Base-by-base conservation (phyloP, 1,139 yeast genomes). In the Yamadazyma conglobata region DNA sequence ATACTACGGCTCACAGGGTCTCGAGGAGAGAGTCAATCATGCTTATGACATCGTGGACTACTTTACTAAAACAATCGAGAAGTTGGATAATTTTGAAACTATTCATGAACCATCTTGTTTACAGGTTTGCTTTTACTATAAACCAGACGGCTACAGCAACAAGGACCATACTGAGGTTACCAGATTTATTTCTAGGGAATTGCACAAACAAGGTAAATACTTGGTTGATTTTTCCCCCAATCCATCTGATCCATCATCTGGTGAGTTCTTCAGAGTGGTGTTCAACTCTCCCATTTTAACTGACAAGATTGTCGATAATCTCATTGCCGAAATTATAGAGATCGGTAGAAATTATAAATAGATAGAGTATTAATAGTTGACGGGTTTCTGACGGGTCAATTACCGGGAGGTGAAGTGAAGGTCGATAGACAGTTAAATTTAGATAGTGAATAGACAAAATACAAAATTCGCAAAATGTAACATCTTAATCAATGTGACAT, bases 191-290 rank as follows among this genome's bases (percentile, higher is more conserved):
- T 84, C 85, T 3, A 52, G 72, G n/a, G 67, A 65, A 38, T 63
- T 86, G 37, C 88, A 82, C 45, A 54, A 61, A 24, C 54, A 65
- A 22, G 88, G 88, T 6, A 70, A 74, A 46, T 86, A 80, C 50
- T 62, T 86, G 46, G 75, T 86, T 21, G 95, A 86, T 52, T 86
- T 75, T 52, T 81, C 94, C n/a, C 95, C 95, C 3, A 76, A 78
- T 33, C 75, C 79, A 1, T 73, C 76, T 22, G 30, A 16, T 6
- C 64, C 61, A 24, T 64, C 69, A 22, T 57, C 68, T 25, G 94
- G 94, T 4, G 94, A 85, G 52, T 86, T 86, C 50, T 85, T 86
- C 65, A 63, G 95, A 37, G 93, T 83, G 12, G 95, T 86, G 9
- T 79, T 86, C 57, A 83, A 83, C 53, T 77, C 91, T 22, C 94